Base-by-base conservation (phyloP, 768 basidiomycete species). In the Xerocomellus chrysenteron region DNA sequence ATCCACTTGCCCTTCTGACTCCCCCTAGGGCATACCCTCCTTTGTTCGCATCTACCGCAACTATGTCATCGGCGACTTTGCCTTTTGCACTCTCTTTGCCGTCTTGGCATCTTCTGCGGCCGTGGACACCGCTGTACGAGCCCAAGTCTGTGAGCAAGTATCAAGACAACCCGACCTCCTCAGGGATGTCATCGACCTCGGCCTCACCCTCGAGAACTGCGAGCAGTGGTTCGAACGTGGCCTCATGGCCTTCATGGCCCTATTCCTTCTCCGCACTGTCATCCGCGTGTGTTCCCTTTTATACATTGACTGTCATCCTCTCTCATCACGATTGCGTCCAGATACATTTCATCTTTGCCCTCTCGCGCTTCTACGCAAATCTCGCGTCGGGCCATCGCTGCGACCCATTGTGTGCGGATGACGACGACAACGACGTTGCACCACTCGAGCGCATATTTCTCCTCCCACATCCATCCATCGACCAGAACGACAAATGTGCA, bases 11-110 rank as follows among this genome's bases (percentile, higher is more conserved):
- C 17, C 49, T 1, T 44, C 53, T 60, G 10, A 54, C 32, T 26
- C 24, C 16, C 19, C 13, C 12, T 61, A 92, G 90, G 80, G 76
- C 65, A 81, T 82, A 58, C 76, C 85, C 5, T 74, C 82, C 1
- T 82, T 84, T 59, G 82, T 92, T 49, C 87, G 87, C 52, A 84
- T 92, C 62, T 92, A 90, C 74, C 84, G 90, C 58, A 89, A 90
- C 75, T 91, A 86, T 61, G 83, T 88, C 54, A 84, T 90, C 59
- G 90, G 86, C 50, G 89, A 92, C 73, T 85, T 92, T 65, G 79
- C 80, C 4, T 87, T 89, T 72, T 82, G 83, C 69, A 77, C 83
- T 7, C 74, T 88, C 52, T 79, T 81, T 41, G 80, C 86, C 12
- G 66, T 79, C 16, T 52, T 84, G 35, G 79, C 80, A 49, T 81